phyloP scores from a whole-genome alignment of 495 filamentous ascomycete genomes.

The Saxophila tyrrhenica region DNA sequence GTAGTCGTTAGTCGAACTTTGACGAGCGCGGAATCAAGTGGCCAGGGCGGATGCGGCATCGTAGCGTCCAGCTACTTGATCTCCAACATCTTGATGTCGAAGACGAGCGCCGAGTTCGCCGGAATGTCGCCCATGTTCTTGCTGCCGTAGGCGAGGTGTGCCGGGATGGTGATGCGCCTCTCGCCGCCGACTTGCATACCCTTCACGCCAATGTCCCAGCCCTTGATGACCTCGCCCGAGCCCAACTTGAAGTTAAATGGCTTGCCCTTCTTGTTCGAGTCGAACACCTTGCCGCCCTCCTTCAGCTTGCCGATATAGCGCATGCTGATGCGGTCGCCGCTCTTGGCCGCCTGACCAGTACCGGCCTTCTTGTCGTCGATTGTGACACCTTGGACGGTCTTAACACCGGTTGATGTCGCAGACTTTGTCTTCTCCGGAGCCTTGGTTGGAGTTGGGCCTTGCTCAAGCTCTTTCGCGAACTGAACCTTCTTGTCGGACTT shows the following conservation, averaged over 20 bases:
- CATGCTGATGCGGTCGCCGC: slow-evolving; percentile 76
- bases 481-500: slow-evolving; percentile 91
- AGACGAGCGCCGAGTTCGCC: slow-evolving; percentile 76
- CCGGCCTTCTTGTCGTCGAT: slow-evolving; percentile 93
- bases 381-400: slow-evolving; percentile 74
- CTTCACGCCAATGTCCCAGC: slow-evolving; percentile 88
- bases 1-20: too few species aligned
- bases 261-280: slow-evolving; percentile 94
- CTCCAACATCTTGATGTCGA: slow-evolving; percentile 82
- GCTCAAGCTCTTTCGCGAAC: slow-evolving; percentile 97
- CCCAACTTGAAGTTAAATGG: slow-evolving; percentile 93
- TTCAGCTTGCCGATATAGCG: slow-evolving; percentile 92
- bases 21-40: too few species aligned
- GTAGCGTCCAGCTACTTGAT: slow-evolving; percentile 35
- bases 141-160: slow-evolving; percentile 76
- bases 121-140: slow-evolving; percentile 65
- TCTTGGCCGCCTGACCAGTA: slow-evolving; percentile 67
- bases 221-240: slow-evolving; percentile 91
- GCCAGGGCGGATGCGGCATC: neutral
- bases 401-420: slow-evolving; percentile 49
- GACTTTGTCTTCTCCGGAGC: slow-evolving; percentile 32
- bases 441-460: slow-evolving; percentile 70
- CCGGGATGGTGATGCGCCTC: slow-evolving; percentile 78
- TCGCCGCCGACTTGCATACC: slow-evolving; percentile 91
- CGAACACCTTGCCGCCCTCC: slow-evolving; percentile 82